These are phyloP conservation scores for Herpetomonas samuelpessoai DNA, from an alignment of 208 protist genomes.

Conservation along the genomic window DNA sequence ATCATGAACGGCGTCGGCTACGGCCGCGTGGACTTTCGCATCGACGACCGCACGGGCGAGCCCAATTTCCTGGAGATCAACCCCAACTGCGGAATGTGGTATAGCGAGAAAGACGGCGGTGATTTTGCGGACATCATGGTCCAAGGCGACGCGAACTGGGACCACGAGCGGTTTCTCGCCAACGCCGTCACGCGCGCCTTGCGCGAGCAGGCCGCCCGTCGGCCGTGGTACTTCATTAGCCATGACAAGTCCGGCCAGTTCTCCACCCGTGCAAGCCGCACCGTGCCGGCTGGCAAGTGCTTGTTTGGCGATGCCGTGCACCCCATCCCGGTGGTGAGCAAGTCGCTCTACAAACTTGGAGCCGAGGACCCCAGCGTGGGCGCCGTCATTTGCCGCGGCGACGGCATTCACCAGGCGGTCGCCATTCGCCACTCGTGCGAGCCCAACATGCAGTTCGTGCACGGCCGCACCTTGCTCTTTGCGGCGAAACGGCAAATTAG, in stretches of 20 bases:
- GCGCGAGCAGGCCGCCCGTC: slow-evolving; percentile 58
- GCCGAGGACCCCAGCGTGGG: slow-evolving; percentile 70
- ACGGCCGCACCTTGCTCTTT: slow-evolving; percentile 75
- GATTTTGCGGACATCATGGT: slow-evolving; percentile 89
- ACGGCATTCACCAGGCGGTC: slow-evolving; percentile 66
- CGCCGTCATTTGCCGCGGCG: slow-evolving; percentile 69
- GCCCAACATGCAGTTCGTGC: slow-evolving; percentile 85
- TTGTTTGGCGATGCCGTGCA: slow-evolving; percentile 75
- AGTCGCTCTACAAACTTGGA: slow-evolving; percentile 75
- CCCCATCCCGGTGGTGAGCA: slow-evolving; percentile 66
- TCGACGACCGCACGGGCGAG: slow-evolving; percentile 59
- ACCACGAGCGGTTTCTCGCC: slow-evolving; percentile 74
- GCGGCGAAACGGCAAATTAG: slow-evolving; percentile 76
- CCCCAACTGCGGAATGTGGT: slow-evolving; percentile 91
- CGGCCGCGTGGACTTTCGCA: slow-evolving; percentile 86
- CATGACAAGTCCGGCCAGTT: slow-evolving; percentile 81
- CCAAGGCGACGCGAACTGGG: slow-evolving; percentile 68
- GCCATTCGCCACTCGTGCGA: slow-evolving; percentile 89
- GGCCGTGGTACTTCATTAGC: slow-evolving; percentile 84
- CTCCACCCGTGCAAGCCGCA: slow-evolving; percentile 65
- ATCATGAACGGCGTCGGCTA: slow-evolving; percentile 88
- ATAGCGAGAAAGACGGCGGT: slow-evolving; percentile 71
- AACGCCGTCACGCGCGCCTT: slow-evolving; percentile 60
- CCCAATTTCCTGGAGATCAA: slow-evolving; percentile 91
- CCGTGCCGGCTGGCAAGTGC: slow-evolving; percentile 62